Base-by-base conservation (phyloP, 2,329 filamentous ascomycete genomes). In the Fusarium sp. region DNA sequence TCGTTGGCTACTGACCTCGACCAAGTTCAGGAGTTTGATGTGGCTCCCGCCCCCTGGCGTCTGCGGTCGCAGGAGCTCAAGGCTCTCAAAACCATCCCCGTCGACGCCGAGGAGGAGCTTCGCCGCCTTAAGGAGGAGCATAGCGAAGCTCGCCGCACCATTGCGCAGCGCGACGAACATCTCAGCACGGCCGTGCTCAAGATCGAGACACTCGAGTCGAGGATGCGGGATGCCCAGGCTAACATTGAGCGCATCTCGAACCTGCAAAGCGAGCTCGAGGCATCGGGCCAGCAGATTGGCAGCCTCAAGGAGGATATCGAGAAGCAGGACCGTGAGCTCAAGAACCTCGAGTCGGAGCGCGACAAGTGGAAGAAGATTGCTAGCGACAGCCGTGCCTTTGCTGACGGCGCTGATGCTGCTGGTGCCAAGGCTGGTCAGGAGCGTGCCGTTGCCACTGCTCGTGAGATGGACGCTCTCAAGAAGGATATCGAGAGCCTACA, bases 161-260 rank as follows among this genome's bases (percentile, higher is more conserved):
- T 94, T 66, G 91, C 92, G 1, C 88, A 92, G 72, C 91, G 92
- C 71, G 94, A 98, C 74, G 93, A 95, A 80, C 92, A 92, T 38
- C 90, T 97, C 61, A 95, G 97, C 81, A 96, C 97, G 67, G 89
- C 94, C 27, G 90, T 92, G n/a, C 92, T 98, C 75, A 95, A 96
- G 82, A 97, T 98, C 75, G 96, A 98, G 82, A 94, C 96, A 44
- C 90, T 98, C 40, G 94, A 97, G 81, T 93, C 94, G 9, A 89
- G 94, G 66, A 95, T 96, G 92, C 91, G 92, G 66, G 95, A 97
- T 79, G 93, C 94, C 7, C 91, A 91, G 73, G 91, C 93, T 80
- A 95, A 96, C 82, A 90, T 93, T 16, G 90, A 91, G 59, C 88
- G 88, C 61, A 93, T 94, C 74, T 85, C 86, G 22, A 90, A 91